Conservation (phyloP, 306 rosid species). For the Medicago ruthenica region DNA sequence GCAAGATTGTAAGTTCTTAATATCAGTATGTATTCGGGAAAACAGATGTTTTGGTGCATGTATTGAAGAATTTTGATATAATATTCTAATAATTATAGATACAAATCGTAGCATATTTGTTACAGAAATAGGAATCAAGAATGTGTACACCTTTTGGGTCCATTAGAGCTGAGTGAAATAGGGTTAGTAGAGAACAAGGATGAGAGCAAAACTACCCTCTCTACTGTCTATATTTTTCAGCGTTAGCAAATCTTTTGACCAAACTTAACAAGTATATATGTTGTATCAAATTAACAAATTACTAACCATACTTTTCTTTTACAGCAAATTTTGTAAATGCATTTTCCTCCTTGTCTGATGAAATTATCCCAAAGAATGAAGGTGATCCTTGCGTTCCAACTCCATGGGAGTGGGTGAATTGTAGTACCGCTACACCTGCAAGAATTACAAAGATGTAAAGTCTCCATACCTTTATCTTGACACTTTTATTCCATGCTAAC, state of each 20-base stretch:
- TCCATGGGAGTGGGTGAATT: slow-evolving; percentile 87
- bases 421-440: slow-evolving; percentile 62
- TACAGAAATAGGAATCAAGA: background rate
- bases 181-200: background rate
- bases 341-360: slow-evolving; percentile 59
- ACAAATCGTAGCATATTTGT: background rate
- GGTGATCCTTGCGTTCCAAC: slow-evolving; percentile 96
- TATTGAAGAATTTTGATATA: background rate
- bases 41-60: slow-evolving; percentile 9
- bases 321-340: slow-evolving; percentile 62
- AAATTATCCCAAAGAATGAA: slow-evolving; percentile 55
- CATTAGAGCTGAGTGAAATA: background rate
- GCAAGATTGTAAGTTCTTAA: slow-evolving; percentile 72
- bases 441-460: slow-evolving; percentile 80
- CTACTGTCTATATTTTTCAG: background rate
- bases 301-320: slow-evolving; percentile 45
- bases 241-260: too few species aligned
- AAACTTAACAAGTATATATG: too few species aligned
- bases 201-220: background rate
- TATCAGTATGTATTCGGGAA: slow-evolving; percentile 19
- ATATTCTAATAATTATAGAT: background rate
- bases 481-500: slow-evolving; percentile 27
- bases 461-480: slow-evolving; percentile 38
- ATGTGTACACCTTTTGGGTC: background rate
- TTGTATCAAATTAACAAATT: slow-evolving; percentile 38